Evolutionary conservation across 2,329 filamentous ascomycete species (phyloP).

Genomic region (Botryotinia globosa): DNA sequence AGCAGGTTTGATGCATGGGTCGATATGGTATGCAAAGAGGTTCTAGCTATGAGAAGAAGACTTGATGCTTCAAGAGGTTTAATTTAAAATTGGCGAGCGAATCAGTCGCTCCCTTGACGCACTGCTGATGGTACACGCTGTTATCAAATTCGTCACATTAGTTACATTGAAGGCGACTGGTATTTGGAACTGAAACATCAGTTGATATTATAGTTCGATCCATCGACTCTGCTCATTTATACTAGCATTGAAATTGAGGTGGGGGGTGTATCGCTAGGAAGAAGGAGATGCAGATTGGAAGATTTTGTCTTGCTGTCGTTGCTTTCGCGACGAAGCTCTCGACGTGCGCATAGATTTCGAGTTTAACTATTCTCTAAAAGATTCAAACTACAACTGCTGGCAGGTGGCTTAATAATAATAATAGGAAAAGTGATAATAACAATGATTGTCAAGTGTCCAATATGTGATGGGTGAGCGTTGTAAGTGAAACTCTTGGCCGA

Average conservation of each 20-base stretch:
- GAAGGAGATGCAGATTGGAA: not conserved
- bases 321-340: not conserved
- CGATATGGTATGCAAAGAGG: conserved; percentile 17
- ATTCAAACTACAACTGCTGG: not conserved
- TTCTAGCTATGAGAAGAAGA: conserved; percentile 10
- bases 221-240: not conserved
- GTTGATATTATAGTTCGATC: not conserved
- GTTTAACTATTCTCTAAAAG: too few relatives aligned
- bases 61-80: conserved; percentile 5
- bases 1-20: conserved; percentile 11
- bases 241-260: not conserved
- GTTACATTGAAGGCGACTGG: not conserved
- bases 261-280: not conserved
- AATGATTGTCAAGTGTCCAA: not conserved
- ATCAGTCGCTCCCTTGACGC: not conserved
- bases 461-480: not conserved
- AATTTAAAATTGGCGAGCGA: not conserved
- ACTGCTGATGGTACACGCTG: not conserved
- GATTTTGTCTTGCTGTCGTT: not conserved
- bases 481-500: not conserved
- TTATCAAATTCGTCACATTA: not conserved
- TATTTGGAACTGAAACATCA: not conserved
- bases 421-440: too few relatives aligned
- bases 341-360: not conserved
- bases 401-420: not conserved